Percentiles rank a stretch among this genome's conserved stretches.
Conservation (phyloP, 202 grass and related monocot species). For the Setaria italica region DNA sequence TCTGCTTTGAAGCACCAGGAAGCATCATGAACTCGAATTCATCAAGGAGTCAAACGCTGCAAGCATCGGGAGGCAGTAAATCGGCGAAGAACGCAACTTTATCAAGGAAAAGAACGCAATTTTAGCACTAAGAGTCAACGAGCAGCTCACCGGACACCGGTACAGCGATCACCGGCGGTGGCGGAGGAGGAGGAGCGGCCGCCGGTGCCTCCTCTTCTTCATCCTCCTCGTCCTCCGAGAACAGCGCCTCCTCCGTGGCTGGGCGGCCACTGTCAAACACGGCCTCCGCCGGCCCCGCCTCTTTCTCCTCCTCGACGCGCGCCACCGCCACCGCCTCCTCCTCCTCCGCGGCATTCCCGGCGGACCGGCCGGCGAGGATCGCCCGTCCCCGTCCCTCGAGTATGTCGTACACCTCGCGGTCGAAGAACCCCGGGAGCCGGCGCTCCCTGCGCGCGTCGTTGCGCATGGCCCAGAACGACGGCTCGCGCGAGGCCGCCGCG, state of each 20-base stretch:
- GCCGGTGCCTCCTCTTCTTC: conserved; percentile 41
- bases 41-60: background rate
- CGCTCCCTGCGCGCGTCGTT: conserved; percentile 74
- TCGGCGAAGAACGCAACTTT: conserved; percentile 16
- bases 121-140: conserved; percentile 34
- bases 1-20: conserved; percentile 24
- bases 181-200: background rate
- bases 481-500: conserved; percentile 41
- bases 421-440: conserved; percentile 78
- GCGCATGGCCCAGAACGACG: conserved; percentile 88
- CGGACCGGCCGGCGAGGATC: conserved; percentile 29
- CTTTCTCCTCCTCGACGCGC: conserved; percentile 47
- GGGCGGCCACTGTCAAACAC: conserved; percentile 72
- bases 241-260: conserved; percentile 53
- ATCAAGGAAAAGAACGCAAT: conserved; percentile 21
- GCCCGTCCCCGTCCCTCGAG: conserved; percentile 55
- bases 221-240: conserved; percentile 60
- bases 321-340: conserved; percentile 24
- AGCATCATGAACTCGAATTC: conserved; percentile 21
- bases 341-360: conserved; percentile 25
- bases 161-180: conserved; percentile 44
- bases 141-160: conserved; percentile 72
- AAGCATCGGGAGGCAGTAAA: conserved; percentile 3
- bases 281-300: conserved; percentile 36
- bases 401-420: conserved; percentile 81